Evolutionary conservation across 805 yeast species (phyloP).

Genomic region (Metschnikowia hibisci): DNA sequence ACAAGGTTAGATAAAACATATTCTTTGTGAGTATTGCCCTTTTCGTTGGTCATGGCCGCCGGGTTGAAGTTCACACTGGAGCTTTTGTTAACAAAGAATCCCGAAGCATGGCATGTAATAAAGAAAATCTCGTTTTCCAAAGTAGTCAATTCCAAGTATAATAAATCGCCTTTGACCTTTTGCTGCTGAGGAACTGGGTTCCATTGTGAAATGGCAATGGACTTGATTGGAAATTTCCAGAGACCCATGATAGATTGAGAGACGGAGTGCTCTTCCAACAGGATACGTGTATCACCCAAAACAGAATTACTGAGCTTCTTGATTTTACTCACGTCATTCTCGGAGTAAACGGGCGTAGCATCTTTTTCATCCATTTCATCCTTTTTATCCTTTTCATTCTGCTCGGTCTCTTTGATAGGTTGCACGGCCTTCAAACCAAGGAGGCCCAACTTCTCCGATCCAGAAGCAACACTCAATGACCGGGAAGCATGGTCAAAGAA

Average conservation of each 20-base stretch:
- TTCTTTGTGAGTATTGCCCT: slow-evolving; percentile 30
- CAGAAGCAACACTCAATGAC: slow-evolving; percentile 42
- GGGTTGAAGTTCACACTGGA: slow-evolving; percentile 71
- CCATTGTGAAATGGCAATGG: slow-evolving; percentile 68
- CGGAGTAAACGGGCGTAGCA: slow-evolving; percentile 12
- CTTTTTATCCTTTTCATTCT: slow-evolving; percentile 8
- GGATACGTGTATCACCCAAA: slow-evolving; percentile 6
- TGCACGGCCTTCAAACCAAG: slow-evolving; percentile 37
- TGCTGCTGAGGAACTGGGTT: slow-evolving; percentile 73
- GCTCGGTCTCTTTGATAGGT: slow-evolving; percentile 6
- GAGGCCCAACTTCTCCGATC: slow-evolving; percentile 46
- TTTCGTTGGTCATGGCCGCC: slow-evolving; percentile 40
- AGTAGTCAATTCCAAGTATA: slow-evolving; percentile 71
- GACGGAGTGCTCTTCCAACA: slow-evolving; percentile 18
- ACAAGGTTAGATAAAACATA: slow-evolving; percentile 61
- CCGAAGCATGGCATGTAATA: slow-evolving; percentile 73
- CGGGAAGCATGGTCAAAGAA: slow-evolving; percentile 41
- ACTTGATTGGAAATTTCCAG: slow-evolving; percentile 50
- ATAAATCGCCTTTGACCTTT: slow-evolving; percentile 68
- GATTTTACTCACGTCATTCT: slow-evolving; percentile 28
- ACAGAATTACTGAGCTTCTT: slow-evolving; percentile 9
- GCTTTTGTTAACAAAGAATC: slow-evolving; percentile 74
- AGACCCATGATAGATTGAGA: slow-evolving; percentile 26
- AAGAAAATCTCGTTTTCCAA: slow-evolving; percentile 77
- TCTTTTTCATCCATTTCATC: slow-evolving; percentile 11